phyloP scores from a whole-genome alignment of 2,329 filamentous ascomycete genomes.

The Ceratocystis cacaofunesta region DNA sequence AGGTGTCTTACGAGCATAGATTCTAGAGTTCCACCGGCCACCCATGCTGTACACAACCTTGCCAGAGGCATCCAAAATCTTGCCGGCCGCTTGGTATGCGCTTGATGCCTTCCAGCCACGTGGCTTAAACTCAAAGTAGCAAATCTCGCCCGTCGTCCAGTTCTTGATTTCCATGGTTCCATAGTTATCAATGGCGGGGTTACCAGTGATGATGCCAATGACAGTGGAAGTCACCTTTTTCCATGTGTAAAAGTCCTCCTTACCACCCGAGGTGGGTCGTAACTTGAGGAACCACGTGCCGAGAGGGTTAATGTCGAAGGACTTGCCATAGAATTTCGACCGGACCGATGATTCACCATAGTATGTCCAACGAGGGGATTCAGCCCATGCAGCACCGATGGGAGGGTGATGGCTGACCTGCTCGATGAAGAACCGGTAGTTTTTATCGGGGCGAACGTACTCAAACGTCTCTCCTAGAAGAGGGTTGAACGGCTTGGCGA shows the following conservation, averaged over 20 bases:
- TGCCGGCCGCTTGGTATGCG: constrained; percentile 76
- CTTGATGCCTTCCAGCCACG: constrained; percentile 91
- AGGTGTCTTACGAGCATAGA: constrained; percentile 84
- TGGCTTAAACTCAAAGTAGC: constrained; percentile 79
- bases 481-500: constrained; percentile 96
- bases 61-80: constrained; percentile 66
- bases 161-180: constrained; percentile 96
- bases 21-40: constrained; percentile 92
- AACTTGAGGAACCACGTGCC: constrained; percentile 93
- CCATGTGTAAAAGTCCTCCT: constrained; percentile 89
- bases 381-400: constrained; percentile 81
- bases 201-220: constrained; percentile 95
- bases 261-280: constrained; percentile 57
- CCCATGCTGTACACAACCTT: constrained; percentile 77
- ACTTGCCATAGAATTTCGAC: constrained; percentile 95
- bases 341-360: constrained; percentile 91
- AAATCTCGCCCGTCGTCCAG: constrained; percentile 87
- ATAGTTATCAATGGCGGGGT: constrained; percentile 94
- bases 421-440: constrained; percentile 96
- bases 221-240: constrained; percentile 97
- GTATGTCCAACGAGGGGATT: constrained; percentile 90
- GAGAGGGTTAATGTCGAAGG: constrained; percentile 90
- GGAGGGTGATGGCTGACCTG: constrained; percentile 97
- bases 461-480: constrained; percentile 93
- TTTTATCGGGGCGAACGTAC: constrained; percentile 88